Conservation (phyloP, 441 rosid genomes). For the Adansonia gregorii region DNA sequence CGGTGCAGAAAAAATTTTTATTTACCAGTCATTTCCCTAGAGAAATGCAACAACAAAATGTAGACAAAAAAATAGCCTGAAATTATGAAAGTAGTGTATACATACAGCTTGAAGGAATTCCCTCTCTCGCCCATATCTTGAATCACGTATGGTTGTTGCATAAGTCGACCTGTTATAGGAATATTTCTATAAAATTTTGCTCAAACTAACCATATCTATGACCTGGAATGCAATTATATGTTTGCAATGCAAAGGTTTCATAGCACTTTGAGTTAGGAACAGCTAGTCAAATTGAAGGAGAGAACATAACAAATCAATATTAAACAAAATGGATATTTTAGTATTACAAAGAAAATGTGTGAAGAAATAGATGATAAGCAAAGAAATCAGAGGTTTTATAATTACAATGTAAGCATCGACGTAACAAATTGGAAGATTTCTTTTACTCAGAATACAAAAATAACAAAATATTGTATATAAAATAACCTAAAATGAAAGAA, state of each 20-base stretch:
- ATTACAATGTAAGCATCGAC: not conserved
- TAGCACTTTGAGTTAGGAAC: not conserved
- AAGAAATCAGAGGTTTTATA: not conserved
- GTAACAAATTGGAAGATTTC: not conserved
- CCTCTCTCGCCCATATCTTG: conserved; percentile 88
- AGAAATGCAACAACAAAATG: not conserved
- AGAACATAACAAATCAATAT: not conserved
- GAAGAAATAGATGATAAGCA: not conserved
- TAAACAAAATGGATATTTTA: not conserved
- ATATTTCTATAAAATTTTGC: conserved; percentile 14
- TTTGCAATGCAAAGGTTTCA: conserved; percentile 14
- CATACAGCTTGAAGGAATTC: conserved; percentile 96
- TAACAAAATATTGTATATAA: not conserved
- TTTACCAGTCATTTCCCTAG: not conserved
- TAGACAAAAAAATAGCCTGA: conserved; percentile 5
- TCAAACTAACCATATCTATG: conserved; percentile 2
- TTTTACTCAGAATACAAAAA: not conserved
- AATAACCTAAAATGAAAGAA: not conserved
- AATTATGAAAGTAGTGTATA: conserved; percentile 32
- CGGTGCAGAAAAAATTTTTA: not conserved
- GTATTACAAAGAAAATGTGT: not conserved
- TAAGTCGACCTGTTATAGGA: conserved; percentile 75
- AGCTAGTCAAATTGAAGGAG: not conserved
- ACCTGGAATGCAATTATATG: not conserved
- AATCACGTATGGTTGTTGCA: conserved; percentile 89